Conservation (phyloP, 2,329 filamentous ascomycete genomes). For the Aspergillus sergii region DNA sequence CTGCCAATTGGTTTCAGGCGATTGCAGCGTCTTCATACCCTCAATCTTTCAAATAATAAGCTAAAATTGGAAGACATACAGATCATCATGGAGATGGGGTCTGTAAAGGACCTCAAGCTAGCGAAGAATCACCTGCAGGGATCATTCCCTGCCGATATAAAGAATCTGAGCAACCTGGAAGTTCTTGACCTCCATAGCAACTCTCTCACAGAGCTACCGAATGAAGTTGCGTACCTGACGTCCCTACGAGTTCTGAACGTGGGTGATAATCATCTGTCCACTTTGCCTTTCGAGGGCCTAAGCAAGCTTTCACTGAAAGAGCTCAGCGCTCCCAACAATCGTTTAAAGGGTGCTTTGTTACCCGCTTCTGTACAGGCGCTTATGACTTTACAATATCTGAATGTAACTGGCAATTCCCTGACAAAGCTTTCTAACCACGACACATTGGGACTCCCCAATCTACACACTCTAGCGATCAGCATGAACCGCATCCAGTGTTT, state of each 20-base stretch:
- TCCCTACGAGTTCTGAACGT: conserved; percentile 77
- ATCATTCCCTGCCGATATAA: conserved; percentile 64
- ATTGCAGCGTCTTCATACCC: conserved; percentile 71
- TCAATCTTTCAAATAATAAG: conserved; percentile 86
- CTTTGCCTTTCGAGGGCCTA: conserved; percentile 70
- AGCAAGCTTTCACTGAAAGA: conserved; percentile 71
- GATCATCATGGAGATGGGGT: conserved; percentile 70
- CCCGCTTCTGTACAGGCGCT: conserved; percentile 61
- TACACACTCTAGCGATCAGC: conserved; percentile 75
- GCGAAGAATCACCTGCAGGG: conserved; percentile 76
- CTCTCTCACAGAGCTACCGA: conserved; percentile 70
- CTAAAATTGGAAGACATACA: conserved; percentile 73
- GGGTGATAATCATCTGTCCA: conserved; percentile 73
- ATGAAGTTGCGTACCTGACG: conserved; percentile 65
- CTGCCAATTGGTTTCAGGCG: conserved; percentile 76
- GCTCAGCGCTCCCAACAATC: conserved; percentile 75
- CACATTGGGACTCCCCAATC: conserved; percentile 65
- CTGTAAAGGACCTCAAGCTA: conserved; percentile 78
- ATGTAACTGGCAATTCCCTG: conserved; percentile 77
- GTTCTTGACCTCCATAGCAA: conserved; percentile 82
- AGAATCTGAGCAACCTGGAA: conserved; percentile 70
- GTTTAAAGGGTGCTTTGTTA: conserved; percentile 72
- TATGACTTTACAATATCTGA: conserved; percentile 70
- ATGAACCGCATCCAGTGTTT: conserved; percentile 76
- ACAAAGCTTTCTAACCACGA: conserved; percentile 53